Evolutionary conservation across 208 protist genomes (phyloP).

Genomic region (Wallacemonas sp.): DNA sequence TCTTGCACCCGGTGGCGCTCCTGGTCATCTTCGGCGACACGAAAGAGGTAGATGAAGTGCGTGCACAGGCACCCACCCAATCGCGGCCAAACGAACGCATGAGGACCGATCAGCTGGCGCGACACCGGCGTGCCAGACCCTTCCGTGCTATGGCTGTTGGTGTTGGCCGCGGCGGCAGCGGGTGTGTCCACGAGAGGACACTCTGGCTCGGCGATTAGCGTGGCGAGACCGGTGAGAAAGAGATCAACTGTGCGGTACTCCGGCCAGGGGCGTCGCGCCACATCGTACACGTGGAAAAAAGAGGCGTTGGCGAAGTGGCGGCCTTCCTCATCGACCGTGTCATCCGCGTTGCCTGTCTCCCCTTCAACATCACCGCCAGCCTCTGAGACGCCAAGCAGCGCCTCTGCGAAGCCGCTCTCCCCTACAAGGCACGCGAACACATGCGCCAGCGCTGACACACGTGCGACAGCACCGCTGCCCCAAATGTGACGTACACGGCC

Average conservation of each 20-base stretch:
- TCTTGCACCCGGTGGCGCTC: conserved; percentile 38
- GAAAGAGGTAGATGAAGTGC: conserved; percentile 58
- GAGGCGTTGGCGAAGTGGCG: neutral
- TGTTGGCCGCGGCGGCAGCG: too few relatives aligned
- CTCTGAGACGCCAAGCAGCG: neutral
- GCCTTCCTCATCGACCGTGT: neutral
- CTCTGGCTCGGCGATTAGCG: conserved; percentile 12
- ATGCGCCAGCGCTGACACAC: neutral
- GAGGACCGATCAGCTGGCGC: neutral
- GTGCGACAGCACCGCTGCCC: neutral
- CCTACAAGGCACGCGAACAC: conserved; percentile 6
- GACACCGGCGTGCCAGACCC: neutral
- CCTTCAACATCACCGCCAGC: neutral
- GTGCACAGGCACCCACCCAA: conserved; percentile 15
- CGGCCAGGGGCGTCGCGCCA: conserved; percentile 47
- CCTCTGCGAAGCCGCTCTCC: conserved; percentile 12
- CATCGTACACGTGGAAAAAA: conserved; percentile 22
- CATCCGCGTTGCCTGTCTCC: too few relatives aligned
- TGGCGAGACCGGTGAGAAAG: conserved; percentile 23
- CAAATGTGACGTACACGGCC: too few relatives aligned
- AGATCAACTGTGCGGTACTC: conserved; percentile 43
- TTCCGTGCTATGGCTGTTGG: too few relatives aligned
- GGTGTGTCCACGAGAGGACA: neutral
- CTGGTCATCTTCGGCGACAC: conserved; percentile 31
- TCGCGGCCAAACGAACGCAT: neutral